phyloP scores from a whole-genome alignment of 441 rosid genomes.

The Erysimum pusillum region DNA sequence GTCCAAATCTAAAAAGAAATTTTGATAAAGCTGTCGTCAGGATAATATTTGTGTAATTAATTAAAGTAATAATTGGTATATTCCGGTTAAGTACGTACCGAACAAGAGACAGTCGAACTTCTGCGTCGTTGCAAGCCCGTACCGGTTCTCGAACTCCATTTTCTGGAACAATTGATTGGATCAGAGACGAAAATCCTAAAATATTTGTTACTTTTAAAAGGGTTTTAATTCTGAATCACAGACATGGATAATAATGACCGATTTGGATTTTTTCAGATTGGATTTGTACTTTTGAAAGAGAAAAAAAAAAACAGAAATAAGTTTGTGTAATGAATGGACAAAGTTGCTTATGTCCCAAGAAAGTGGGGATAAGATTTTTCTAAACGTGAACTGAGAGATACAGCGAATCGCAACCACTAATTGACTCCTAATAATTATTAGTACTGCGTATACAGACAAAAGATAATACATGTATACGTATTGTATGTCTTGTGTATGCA shows the following conservation, averaged over 20 bases:
- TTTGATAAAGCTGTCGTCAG: slow-evolving; percentile 15
- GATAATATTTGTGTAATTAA: not conserved
- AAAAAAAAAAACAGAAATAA: slow-evolving; percentile 22
- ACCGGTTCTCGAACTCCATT: slow-evolving; percentile 70
- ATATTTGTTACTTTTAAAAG: not conserved
- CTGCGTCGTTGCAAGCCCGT: slow-evolving; percentile 46
- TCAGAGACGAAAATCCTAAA: slow-evolving; percentile 25
- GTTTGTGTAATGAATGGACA: slow-evolving; percentile 34
- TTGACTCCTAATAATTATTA: slow-evolving; percentile 23
- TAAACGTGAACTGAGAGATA: slow-evolving; percentile 29
- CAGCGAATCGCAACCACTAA: slow-evolving; percentile 42
- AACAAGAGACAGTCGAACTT: slow-evolving; percentile 86
- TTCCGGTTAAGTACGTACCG: slow-evolving; percentile 56
- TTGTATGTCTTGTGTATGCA: not conserved
- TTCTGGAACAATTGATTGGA: slow-evolving; percentile 40
- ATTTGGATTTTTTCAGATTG: slow-evolving; percentile 30
- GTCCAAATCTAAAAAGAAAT: slow-evolving; percentile 71
- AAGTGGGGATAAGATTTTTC: slow-evolving; percentile 37
- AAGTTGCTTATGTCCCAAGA: slow-evolving; percentile 33
- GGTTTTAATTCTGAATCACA: slow-evolving; percentile 35
- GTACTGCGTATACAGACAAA: slow-evolving; percentile 18
- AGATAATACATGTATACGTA: not conserved
- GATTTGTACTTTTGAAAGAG: slow-evolving; percentile 16
- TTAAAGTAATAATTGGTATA: not conserved
- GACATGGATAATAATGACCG: slow-evolving; percentile 32